These are phyloP conservation scores for Tetracladium marchalianum DNA, from an alignment of 495 filamentous ascomycete species.

Conservation along the genomic window DNA sequence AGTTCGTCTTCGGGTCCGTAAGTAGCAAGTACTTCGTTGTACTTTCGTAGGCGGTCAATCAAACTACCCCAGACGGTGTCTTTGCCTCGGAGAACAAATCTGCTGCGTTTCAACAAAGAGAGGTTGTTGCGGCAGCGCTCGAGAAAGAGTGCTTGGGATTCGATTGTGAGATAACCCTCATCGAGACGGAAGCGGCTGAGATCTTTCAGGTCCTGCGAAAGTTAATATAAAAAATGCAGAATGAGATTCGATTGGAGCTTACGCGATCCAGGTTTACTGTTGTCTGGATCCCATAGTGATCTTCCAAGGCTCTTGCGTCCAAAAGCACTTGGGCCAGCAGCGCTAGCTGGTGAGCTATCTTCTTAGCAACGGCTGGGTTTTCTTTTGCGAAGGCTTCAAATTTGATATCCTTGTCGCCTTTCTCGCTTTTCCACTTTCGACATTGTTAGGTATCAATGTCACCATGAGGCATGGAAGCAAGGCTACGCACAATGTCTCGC, in stretches of 20 bases:
- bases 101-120: slow-evolving; percentile 16
- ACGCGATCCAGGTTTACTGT: slow-evolving; percentile 11
- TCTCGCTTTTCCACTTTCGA: slow-evolving; percentile 11
- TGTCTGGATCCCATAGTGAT: slow-evolving; percentile 14
- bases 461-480: too few species aligned
- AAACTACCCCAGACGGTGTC: slow-evolving; percentile 10
- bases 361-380: slow-evolving; percentile 6
- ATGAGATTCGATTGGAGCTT: background rate
- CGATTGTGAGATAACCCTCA: slow-evolving; percentile 10
- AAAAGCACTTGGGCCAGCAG: slow-evolving; percentile 14
- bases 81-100: slow-evolving; percentile 14
- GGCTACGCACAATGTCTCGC: slow-evolving; percentile 9
- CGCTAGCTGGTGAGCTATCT: slow-evolving; percentile 10
- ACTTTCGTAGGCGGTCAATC: slow-evolving; percentile 15
- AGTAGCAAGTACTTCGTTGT: slow-evolving; percentile 11
- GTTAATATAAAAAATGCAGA: slow-evolving; percentile 1
- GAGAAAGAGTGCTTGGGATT: slow-evolving; percentile 12
- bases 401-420: slow-evolving; percentile 11
- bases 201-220: slow-evolving; percentile 16
- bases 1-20: slow-evolving; percentile 12
- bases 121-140: slow-evolving; percentile 16
- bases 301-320: slow-evolving; percentile 15
- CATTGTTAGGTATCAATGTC: too few species aligned
- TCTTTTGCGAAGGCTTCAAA: slow-evolving; percentile 15
- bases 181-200: slow-evolving; percentile 10